Conservation (phyloP, 2,329 filamentous ascomycete species). For the Emmonsia crescens region DNA sequence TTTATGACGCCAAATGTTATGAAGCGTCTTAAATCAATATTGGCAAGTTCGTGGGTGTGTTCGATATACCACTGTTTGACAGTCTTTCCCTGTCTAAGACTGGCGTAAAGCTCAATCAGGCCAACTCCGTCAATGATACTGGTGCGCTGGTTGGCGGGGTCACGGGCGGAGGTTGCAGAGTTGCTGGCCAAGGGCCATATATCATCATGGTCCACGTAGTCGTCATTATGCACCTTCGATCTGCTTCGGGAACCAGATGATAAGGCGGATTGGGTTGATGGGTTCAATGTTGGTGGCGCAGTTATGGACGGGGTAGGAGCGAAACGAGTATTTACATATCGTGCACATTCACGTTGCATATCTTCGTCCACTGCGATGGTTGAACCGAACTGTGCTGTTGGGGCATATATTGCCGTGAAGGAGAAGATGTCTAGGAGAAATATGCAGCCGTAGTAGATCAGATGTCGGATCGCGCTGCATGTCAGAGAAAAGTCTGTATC, state of each 20-base stretch:
- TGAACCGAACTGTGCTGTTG: constrained; percentile 63
- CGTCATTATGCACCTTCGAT: constrained; percentile 7
- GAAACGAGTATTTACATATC: constrained; percentile 59
- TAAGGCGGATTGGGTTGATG: constrained; percentile 4
- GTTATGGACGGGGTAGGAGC: constrained; percentile 22
- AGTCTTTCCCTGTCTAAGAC: constrained; percentile 71
- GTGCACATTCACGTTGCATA: constrained; percentile 77
- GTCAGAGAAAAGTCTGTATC: constrained; percentile 81
- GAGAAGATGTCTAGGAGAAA: constrained; percentile 91
- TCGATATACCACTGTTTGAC: constrained; percentile 76
- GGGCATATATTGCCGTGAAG: constrained; percentile 83
- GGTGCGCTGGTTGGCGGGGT: constrained; percentile 10
- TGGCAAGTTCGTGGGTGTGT: constrained; percentile 59
- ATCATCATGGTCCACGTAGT: constrained; percentile 23
- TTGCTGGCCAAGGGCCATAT: constrained; percentile 36
- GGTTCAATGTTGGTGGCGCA: constrained; percentile 13
- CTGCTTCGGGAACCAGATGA: background rate
- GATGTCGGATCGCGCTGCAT: constrained; percentile 73
- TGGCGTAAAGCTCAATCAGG: constrained; percentile 73
- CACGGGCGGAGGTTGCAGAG: constrained; percentile 16
- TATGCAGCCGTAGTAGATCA: constrained; percentile 87
- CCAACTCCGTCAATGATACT: constrained; percentile 32
- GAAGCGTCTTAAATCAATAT: constrained; percentile 79
- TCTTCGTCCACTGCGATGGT: constrained; percentile 63
- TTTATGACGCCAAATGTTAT: constrained; percentile 96